Evolutionary conservation across 75 land plant genomes (phyloP).

Genomic region (Picea glauca): DNA sequence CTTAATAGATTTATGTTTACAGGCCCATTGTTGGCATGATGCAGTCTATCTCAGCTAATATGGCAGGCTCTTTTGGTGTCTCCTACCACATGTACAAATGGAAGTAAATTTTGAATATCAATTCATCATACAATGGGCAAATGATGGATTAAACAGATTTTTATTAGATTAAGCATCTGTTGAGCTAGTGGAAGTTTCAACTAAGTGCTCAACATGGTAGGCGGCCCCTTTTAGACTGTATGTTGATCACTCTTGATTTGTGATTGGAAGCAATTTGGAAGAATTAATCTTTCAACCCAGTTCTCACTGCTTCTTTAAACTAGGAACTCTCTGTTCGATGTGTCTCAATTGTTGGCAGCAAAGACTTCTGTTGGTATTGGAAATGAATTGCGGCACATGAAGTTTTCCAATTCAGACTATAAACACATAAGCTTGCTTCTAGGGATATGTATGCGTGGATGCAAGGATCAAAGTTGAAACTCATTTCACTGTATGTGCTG

Average conservation of each 20-base stretch:
- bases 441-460: background rate
- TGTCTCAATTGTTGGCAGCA: background rate
- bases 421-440: background rate
- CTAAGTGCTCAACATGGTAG: background rate
- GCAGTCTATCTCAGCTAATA: background rate
- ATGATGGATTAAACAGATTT: too few species aligned
- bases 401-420: background rate
- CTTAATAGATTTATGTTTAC: background rate
- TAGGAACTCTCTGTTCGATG: background rate
- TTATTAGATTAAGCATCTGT: background rate
- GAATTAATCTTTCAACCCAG: background rate
- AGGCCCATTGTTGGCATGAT: background rate
- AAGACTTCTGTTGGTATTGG: background rate
- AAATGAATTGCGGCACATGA: background rate
- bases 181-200: background rate
- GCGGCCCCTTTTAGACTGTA: background rate
- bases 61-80: background rate
- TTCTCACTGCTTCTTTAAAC: background rate
- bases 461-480: background rate
- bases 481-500: background rate
- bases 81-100: background rate
- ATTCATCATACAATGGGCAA: too few species aligned
- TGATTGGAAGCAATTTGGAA: background rate
- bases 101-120: background rate
- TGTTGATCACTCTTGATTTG: background rate